Evolutionary conservation across 306 rosid genomes (phyloP).

Genomic region (Herpetospermum pedunculosum): DNA sequence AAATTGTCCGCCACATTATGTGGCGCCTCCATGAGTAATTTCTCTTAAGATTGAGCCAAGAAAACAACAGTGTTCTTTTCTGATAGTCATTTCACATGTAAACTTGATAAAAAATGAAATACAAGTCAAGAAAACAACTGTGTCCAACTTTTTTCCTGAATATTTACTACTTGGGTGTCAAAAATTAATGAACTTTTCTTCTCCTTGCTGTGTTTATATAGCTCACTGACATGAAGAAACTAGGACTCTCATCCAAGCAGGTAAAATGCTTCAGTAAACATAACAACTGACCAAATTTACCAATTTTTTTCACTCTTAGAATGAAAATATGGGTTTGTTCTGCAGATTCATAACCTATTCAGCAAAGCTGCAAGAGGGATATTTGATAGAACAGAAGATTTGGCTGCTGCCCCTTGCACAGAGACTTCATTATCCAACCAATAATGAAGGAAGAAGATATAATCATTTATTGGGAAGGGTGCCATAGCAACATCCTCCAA

Average conservation of each 20-base stretch:
- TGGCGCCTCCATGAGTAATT: neutral
- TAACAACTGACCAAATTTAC: neutral
- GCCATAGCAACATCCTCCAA: slow-evolving; percentile 1
- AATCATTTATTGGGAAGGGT: neutral
- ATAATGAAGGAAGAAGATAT: neutral
- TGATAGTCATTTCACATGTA: neutral
- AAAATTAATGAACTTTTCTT: neutral
- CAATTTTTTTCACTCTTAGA: neutral
- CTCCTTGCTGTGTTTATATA: slow-evolving; percentile 18
- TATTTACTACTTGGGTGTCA: neutral
- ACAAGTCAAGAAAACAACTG: neutral
- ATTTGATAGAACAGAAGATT: slow-evolving; percentile 34
- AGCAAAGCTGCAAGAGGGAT: slow-evolving; percentile 52
- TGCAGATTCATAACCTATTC: slow-evolving; percentile 56
- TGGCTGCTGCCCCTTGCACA: slow-evolving; percentile 16
- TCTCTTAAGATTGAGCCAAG: too few relatives aligned
- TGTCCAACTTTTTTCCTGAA: neutral
- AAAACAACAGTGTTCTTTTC: too few relatives aligned
- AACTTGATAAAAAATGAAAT: neutral
- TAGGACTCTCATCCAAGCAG: slow-evolving; percentile 90
- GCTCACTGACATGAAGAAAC: slow-evolving; percentile 80
- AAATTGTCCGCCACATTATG: neutral
- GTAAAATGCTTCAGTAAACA: slow-evolving; percentile 19
- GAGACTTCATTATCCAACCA: slow-evolving; percentile 2
- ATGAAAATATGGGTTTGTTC: neutral